phyloP scores from a whole-genome alignment of 1,139 yeast genomes.

The Saccharomyces hybrid region DNA sequence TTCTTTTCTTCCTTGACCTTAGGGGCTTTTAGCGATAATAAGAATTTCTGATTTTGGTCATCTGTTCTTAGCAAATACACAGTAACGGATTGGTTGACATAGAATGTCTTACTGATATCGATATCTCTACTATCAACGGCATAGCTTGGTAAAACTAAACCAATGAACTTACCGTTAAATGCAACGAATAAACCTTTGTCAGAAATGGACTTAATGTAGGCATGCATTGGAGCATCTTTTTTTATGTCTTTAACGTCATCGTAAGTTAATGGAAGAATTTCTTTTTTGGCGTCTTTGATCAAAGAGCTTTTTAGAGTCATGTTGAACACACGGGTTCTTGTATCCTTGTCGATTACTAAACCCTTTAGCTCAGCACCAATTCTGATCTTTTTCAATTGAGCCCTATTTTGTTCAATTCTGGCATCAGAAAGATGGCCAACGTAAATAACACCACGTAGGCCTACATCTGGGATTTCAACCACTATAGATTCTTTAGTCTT shows the following conservation, averaged over 20 bases:
- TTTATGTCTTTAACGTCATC: constrained; percentile 51
- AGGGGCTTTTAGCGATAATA: constrained; percentile 48
- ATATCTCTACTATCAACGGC: constrained; percentile 51
- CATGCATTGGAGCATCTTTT: constrained; percentile 41
- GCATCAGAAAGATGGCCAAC: constrained; percentile 75
- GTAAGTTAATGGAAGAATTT: constrained; percentile 51
- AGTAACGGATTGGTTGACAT: constrained; percentile 56
- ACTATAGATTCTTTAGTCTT: constrained; percentile 66
- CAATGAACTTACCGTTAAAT: constrained; percentile 74
- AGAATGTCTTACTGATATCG: constrained; percentile 51
- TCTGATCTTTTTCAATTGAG: constrained; percentile 46
- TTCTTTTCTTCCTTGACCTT: constrained; percentile 10
- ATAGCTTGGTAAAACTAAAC: constrained; percentile 72
- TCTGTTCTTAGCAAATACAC: constrained; percentile 60
- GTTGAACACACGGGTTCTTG: constrained; percentile 50
- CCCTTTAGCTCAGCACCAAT: constrained; percentile 56
- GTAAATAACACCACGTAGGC: constrained; percentile 62
- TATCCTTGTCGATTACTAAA: constrained; percentile 62
- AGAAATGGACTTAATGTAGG: constrained; percentile 72
- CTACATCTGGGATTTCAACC: constrained; percentile 50
- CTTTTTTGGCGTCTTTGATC: constrained; percentile 52
- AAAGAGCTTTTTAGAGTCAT: constrained; percentile 61
- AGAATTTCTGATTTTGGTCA: constrained; percentile 61
- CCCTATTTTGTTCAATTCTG: constrained; percentile 64
- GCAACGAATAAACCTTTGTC: constrained; percentile 74